Evolutionary conservation across 2,329 filamentous ascomycete species (phyloP).

Genomic region (Davidsoniella neocaledoniae): DNA sequence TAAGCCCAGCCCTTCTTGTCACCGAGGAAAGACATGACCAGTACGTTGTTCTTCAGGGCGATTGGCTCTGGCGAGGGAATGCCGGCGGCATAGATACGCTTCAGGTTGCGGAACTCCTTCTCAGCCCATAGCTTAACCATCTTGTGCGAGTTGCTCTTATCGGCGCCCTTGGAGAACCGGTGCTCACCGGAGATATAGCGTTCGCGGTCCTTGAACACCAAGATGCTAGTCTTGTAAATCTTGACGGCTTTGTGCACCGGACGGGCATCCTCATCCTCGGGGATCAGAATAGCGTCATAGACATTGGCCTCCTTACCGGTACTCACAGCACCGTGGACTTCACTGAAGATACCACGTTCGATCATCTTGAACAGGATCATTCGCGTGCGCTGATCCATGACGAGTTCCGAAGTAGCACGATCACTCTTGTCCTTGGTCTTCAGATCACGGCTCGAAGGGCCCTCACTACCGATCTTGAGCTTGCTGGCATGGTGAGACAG

Average conservation of each 20-base stretch:
- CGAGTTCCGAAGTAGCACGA: slow-evolving; percentile 84
- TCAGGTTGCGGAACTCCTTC: slow-evolving; percentile 91
- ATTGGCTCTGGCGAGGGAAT: slow-evolving; percentile 86
- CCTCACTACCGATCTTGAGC: slow-evolving; percentile 36
- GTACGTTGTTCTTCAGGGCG: slow-evolving; percentile 77
- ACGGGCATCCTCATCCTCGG: slow-evolving; percentile 32
- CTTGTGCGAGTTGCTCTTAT: slow-evolving; percentile 84
- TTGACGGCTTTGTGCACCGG: slow-evolving; percentile 76
- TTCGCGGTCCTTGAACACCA: slow-evolving; percentile 95
- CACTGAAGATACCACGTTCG: slow-evolving; percentile 73
- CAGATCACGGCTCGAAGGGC: slow-evolving; percentile 20
- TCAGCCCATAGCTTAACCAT: slow-evolving; percentile 99
- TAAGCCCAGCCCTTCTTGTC: slow-evolving; percentile 76
- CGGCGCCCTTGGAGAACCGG: slow-evolving; percentile 76
- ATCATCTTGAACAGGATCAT: slow-evolving; percentile 96
- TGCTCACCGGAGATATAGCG: slow-evolving; percentile 92
- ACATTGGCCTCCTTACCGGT: slow-evolving; percentile 98
- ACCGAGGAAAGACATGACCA: slow-evolving; percentile 88
- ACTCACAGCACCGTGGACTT: slow-evolving; percentile 87
- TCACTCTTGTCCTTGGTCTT: slow-evolving; percentile 76
- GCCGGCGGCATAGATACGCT: slow-evolving; percentile 63
- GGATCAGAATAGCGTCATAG: slow-evolving; percentile 64
- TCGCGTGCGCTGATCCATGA: slow-evolving; percentile 80
- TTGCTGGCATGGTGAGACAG: slow-evolving; percentile 73
- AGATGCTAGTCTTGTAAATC: slow-evolving; percentile 95